Percentiles rank a stretch among this genome's conserved stretches.
phyloP scores from a whole-genome alignment of 2,329 filamentous ascomycete genomes.

The Pezicula neosporulosa region DNA sequence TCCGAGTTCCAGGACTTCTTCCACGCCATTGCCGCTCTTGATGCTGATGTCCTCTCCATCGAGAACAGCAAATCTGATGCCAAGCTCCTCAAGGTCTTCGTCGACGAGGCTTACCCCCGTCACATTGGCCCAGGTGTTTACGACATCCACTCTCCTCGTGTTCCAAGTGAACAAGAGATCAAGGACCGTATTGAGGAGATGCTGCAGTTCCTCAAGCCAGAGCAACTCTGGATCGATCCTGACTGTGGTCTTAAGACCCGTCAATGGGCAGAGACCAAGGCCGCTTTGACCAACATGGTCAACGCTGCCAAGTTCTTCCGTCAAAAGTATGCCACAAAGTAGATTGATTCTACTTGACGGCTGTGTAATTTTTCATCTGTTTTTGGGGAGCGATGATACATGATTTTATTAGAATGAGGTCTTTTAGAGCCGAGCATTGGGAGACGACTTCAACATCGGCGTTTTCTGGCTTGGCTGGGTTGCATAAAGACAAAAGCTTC shows the following conservation, averaged over 20 bases:
- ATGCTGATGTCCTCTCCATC: conserved; percentile 97
- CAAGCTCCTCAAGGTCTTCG: conserved; percentile 98
- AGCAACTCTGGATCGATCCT: conserved; percentile 99
- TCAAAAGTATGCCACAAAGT: conserved; percentile 64
- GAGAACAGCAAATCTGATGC: conserved; percentile 99
- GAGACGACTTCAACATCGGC: conserved; percentile 48
- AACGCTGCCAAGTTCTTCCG: conserved; percentile 97
- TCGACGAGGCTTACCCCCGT: conserved; percentile 93
- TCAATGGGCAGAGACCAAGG: conserved; percentile 98
- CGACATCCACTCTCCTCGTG: conserved; percentile 98
- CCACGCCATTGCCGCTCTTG: conserved; percentile 97
- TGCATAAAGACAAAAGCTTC: conserved; percentile 27
- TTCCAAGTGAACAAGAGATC: conserved; percentile 97
- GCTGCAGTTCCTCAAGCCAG: conserved; percentile 93
- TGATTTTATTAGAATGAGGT: conserved; percentile 12
- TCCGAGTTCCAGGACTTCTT: conserved; percentile 99
- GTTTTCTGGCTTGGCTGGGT: conserved; percentile 28
- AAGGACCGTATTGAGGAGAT: conserved; percentile 97
- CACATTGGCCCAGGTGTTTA: conserved; percentile 99
- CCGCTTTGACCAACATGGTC: conserved; percentile 93
- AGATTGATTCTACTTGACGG: conserved; percentile 3
- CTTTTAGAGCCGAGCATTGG: conserved; percentile 18
- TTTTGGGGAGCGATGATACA: conserved; percentile 7
- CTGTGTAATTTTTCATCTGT: conserved; percentile 5
- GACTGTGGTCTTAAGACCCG: conserved; percentile 99